These are phyloP conservation scores for Lobosporangium transversale DNA, from an alignment of 192 early-diverging fungal genomes.

Conservation along the genomic window DNA sequence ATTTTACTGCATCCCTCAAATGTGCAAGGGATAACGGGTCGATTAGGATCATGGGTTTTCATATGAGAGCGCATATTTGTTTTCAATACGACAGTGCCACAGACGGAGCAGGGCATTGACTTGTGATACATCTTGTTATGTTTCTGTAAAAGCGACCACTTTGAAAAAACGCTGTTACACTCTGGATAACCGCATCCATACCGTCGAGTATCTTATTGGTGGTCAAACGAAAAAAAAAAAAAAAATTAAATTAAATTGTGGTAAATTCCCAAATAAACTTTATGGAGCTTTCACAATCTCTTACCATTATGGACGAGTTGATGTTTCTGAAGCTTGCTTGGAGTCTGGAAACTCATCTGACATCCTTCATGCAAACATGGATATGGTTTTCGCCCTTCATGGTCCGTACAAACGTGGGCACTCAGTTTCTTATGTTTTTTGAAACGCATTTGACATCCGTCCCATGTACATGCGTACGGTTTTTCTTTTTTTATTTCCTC, in stretches of 20 bases:
- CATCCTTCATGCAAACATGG: constrained; percentile 52
- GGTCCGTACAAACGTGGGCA: constrained; percentile 50
- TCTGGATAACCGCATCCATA: constrained; percentile 52
- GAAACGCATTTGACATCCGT: constrained; percentile 49
- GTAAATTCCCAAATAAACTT: too few relatives aligned
- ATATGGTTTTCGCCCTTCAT: constrained; percentile 52
- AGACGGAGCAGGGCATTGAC: constrained; percentile 16
- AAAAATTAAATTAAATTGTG: not conserved
- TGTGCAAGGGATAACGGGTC: constrained; percentile 26
- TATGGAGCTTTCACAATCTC: too few relatives aligned
- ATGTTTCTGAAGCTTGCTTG: constrained; percentile 53
- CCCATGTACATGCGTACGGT: constrained; percentile 51
- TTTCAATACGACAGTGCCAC: constrained; percentile 27
- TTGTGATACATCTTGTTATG: constrained; percentile 37
- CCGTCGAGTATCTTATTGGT: constrained; percentile 19
- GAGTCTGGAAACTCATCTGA: constrained; percentile 47
- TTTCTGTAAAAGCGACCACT: constrained; percentile 53
- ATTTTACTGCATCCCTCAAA: constrained; percentile 42
- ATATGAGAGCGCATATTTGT: constrained; percentile 24
- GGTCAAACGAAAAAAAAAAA: constrained; percentile 7
- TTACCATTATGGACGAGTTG: constrained; percentile 40
- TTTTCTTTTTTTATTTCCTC: constrained; percentile 20
- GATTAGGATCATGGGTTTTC: constrained; percentile 31
- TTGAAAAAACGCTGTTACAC: constrained; percentile 40
- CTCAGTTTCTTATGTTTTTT: constrained; percentile 51